Base-by-base conservation (phyloP, 345 rosid genomes). In the Citrus medica region DNA sequence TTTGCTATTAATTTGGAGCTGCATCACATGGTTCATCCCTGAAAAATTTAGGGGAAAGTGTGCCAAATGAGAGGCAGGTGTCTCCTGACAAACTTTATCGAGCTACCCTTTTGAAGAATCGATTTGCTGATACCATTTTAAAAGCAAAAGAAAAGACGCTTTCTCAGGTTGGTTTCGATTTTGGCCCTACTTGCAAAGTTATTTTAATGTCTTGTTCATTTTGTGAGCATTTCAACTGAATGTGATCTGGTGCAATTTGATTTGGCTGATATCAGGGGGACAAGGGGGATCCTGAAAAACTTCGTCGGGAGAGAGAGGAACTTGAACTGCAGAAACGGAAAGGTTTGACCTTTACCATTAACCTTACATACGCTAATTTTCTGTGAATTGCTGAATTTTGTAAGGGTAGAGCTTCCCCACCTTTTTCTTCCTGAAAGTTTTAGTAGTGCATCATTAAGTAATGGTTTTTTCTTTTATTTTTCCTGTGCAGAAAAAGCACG, bases 111-210 rank as follows among this genome's bases (percentile, higher is more conserved):
- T 78, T 96, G 83, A 92, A 89, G 86, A 91, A 83, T 56, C 92
- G 96, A 61, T 96, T 94, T 84, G 99, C 98, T 33, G 99, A 96
- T 84, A 96, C 93, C 74, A 96, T 96, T 79, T 84, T 94, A 67
- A 96, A 91, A 86, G 98, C 99, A 73, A 92, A 92, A 46, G 98
- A 92, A 72, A 96, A 94, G 84, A 85, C 97, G 14, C 93, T 94
- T 67, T 84, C 86, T 51, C 94, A 95, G 97, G 99, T 95, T 78
- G 61, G 86, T 75, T 53, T 58, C 1, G 1, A 35, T 25, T 64
- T 80, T 64, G 51, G 60, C 51, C 25, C 27, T 73, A 13, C 80
- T 75, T 59, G 33, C 17, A 32, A 25, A 71, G 3, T 56, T 68
- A 19, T 14, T 22, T 32, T 5, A 30, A 19, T 25, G 7, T 14